These are phyloP conservation scores for Suillus discolor DNA, from an alignment of 768 basidiomycete species.

Conservation along the genomic window DNA sequence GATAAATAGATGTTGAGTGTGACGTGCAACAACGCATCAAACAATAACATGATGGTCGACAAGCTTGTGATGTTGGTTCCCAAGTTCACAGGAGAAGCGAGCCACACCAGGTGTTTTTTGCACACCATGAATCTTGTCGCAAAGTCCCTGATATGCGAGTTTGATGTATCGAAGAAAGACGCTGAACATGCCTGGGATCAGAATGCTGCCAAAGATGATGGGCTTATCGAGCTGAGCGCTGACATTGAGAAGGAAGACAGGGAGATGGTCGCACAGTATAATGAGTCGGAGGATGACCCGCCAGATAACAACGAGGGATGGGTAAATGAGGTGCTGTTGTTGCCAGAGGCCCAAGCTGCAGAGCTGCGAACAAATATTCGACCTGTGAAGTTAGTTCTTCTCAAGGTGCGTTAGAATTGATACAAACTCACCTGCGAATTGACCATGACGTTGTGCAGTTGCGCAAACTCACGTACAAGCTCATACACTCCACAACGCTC, in stretches of 20 bases:
- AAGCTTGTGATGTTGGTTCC: constrained; percentile 27
- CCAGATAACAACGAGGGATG: constrained; percentile 18
- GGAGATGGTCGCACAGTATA: neutral
- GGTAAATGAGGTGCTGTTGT: constrained; percentile 17
- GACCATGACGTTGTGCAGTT: no score
- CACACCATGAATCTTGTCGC: constrained; percentile 42
- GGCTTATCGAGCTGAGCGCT: neutral
- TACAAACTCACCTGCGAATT: neutral
- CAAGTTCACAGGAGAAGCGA: constrained; percentile 25
- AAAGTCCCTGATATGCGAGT: constrained; percentile 27
- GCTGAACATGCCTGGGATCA: neutral
- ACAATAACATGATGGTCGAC: constrained; percentile 37
- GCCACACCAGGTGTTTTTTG: constrained; percentile 37
- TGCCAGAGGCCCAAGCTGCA: constrained; percentile 16
- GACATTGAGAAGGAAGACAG: neutral
- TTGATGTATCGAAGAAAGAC: neutral
- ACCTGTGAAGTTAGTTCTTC: constrained; percentile 17
- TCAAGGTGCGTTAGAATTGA: constrained; percentile 16
- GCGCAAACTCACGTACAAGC: no score
- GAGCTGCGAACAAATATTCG: constrained; percentile 16
- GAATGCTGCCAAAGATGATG: neutral
- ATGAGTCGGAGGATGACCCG: neutral
- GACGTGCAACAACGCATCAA: constrained; percentile 26
- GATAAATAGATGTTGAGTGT: constrained; percentile 23
- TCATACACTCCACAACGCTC: no score